phyloP scores from a whole-genome alignment of 2,329 filamentous ascomycete species.

The Claviceps lovelessii region DNA sequence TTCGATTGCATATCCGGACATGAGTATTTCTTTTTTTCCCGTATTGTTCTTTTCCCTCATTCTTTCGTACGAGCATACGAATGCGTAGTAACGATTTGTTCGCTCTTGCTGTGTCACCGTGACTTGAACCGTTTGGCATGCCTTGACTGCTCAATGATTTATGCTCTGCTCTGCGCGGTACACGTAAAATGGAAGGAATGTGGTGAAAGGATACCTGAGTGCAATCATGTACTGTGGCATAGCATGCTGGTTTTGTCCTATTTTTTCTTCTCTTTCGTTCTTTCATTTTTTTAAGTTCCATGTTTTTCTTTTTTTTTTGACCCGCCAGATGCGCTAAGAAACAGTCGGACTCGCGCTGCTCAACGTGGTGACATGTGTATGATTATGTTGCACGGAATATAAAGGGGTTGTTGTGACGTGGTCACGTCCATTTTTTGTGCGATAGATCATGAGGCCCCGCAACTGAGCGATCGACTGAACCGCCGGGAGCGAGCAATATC shows the following conservation, averaged over 20 bases:
- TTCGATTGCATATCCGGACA: constrained; percentile 11
- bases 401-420: too few relatives aligned
- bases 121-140: not conserved
- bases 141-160: too few relatives aligned
- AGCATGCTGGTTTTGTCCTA: too few relatives aligned
- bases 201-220: too few relatives aligned
- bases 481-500: not conserved
- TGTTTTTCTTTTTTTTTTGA: not conserved
- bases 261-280: too few relatives aligned
- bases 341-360: not conserved
- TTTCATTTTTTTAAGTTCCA: too few relatives aligned
- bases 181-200: too few relatives aligned
- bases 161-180: too few relatives aligned
- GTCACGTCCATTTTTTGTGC: too few relatives aligned
- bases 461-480: not conserved
- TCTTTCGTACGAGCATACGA: not conserved
- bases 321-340: not conserved
- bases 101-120: not conserved
- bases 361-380: not conserved
- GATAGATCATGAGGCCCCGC: not conserved
- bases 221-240: not conserved
- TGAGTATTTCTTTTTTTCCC: not conserved
- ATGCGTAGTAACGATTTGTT: not conserved
- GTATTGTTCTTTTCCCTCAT: not conserved
- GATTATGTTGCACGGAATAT: too few relatives aligned